Conservation (phyloP, 495 filamentous ascomycete species). For the Aspergillus olivimuriae region DNA sequence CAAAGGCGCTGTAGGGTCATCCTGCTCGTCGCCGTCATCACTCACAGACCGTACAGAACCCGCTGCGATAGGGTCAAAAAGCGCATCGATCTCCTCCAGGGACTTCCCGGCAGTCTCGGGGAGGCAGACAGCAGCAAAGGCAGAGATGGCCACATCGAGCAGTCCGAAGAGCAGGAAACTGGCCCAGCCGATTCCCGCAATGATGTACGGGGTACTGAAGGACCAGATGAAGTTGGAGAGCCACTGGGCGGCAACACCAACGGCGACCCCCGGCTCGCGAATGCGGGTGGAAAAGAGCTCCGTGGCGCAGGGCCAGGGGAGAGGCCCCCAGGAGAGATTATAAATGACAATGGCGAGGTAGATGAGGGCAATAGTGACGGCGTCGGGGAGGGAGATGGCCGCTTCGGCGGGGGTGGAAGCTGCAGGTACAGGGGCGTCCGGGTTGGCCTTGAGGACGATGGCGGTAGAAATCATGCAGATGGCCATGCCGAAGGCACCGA, state of each 20-base stretch:
- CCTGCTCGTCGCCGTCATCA: not conserved
- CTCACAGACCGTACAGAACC: not conserved
- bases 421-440: not conserved
- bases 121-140: constrained; percentile 39
- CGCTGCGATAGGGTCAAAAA: constrained; percentile 42
- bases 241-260: constrained; percentile 46
- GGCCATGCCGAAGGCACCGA: constrained; percentile 45
- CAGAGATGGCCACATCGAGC: constrained; percentile 31
- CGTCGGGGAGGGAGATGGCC: constrained; percentile 24
- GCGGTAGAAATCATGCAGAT: constrained; percentile 51
- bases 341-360: constrained; percentile 44
- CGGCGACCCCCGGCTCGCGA: constrained; percentile 42
- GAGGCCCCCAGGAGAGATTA: constrained; percentile 37
- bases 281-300: constrained; percentile 48
- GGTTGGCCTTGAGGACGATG: constrained; percentile 47
- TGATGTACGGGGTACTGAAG: constrained; percentile 46
- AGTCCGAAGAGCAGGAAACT: constrained; percentile 46
- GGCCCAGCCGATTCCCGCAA: constrained; percentile 39
- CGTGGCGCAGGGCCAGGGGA: constrained; percentile 30
- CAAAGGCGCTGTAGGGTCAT: constrained; percentile 2
- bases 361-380: constrained; percentile 42
- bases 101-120: constrained; percentile 64
- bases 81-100: constrained; percentile 61
- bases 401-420: not conserved
- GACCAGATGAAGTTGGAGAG: constrained; percentile 49